Evolutionary conservation across 1,284 basidiomycete genomes (phyloP).

Genomic region (Ustilago shanxiensis): DNA sequence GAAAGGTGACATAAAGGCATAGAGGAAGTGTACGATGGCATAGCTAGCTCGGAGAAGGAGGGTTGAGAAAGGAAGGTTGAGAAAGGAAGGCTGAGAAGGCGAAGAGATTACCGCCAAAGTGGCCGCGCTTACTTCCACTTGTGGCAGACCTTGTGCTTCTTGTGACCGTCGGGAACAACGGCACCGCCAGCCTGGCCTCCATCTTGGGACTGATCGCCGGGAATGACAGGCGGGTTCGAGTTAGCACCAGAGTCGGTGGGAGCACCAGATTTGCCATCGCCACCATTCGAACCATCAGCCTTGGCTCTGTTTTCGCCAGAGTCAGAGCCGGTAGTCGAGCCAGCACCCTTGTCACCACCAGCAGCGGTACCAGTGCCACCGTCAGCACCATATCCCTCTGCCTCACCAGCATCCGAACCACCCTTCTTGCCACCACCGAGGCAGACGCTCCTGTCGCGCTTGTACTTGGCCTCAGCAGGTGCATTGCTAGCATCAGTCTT

Average conservation of each 20-base stretch:
- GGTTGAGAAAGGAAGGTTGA: too few species aligned
- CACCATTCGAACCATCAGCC: neutral
- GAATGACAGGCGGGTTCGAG: neutral
- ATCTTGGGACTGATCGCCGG: neutral
- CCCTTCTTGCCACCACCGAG: slow-evolving; percentile 13
- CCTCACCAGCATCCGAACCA: neutral
- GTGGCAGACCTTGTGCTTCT: slow-evolving; percentile 18
- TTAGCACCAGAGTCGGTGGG: neutral
- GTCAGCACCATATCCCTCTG: neutral
- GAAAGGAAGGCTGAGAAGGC: neutral
- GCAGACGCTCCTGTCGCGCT: slow-evolving; percentile 46
- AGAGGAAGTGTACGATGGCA: neutral
- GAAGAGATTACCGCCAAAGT: neutral
- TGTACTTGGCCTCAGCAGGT: slow-evolving; percentile 27
- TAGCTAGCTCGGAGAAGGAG: too few species aligned
- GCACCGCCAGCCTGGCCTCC: neutral
- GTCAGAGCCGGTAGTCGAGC: slow-evolving; percentile 8
- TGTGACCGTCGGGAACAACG: neutral
- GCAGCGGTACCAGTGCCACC: neutral
- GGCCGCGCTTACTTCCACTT: slow-evolving; percentile 1
- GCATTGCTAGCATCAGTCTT: slow-evolving; percentile 9
- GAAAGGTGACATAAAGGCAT: too few species aligned
- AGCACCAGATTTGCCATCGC: neutral
- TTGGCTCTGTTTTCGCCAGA: neutral
- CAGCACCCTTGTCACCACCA: neutral